Percentiles rank a stretch among this genome's conserved stretches.
Conservation (phyloP, 345 rosid species). For the Hibiscus mutabilis region DNA sequence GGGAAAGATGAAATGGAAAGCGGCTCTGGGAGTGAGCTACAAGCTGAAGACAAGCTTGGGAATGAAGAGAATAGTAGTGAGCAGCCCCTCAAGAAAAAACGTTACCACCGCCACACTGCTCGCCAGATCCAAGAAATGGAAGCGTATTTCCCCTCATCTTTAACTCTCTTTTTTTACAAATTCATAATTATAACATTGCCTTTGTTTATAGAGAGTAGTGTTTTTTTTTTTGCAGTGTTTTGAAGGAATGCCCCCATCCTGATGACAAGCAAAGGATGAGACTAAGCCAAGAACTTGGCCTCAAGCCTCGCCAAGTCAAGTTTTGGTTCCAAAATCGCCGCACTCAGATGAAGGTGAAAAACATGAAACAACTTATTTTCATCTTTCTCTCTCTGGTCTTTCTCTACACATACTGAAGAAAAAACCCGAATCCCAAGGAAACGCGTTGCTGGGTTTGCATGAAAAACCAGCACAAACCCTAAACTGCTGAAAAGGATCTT, state of each 20-base stretch:
- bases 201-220: background rate
- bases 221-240: conserved; percentile 44
- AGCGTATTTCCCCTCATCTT: conserved; percentile 33
- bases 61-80: conserved; percentile 47
- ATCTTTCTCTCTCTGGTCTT: background rate
- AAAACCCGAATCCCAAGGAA: conserved; percentile 18
- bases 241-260: conserved; percentile 93
- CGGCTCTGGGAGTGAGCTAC: conserved; percentile 76
- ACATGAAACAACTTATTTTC: background rate
- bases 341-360: conserved; percentile 84
- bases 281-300: conserved; percentile 83
- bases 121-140: conserved; percentile 97
- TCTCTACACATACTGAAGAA: background rate
- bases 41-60: conserved; percentile 58
- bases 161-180: background rate
- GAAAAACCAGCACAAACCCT: conserved; percentile 13
- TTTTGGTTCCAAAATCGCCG: conserved; percentile 99
- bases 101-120: conserved; percentile 29
- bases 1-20: conserved; percentile 72
- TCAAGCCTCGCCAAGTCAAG: conserved; percentile 94
- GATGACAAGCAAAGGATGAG: conserved; percentile 87
- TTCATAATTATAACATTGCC: background rate
- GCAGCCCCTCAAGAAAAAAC: conserved; percentile 71
- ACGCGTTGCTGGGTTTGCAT: conserved; percentile 24
- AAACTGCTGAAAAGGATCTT: conserved; percentile 15